Conservation (phyloP, 768 basidiomycete genomes). For the Boletales sp. region DNA sequence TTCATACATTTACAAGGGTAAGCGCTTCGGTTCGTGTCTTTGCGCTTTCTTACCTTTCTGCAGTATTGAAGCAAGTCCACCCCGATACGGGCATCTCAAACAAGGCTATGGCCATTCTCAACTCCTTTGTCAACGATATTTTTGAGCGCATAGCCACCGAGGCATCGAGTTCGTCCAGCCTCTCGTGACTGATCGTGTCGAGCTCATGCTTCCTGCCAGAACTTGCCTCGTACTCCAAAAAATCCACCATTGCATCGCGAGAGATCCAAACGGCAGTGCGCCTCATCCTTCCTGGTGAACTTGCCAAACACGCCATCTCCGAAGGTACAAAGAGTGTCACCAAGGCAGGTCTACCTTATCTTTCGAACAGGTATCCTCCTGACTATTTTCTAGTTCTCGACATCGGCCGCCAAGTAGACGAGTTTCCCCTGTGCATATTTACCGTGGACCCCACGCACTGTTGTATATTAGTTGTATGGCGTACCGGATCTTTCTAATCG, state of each 20-base stretch:
- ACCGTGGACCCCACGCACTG: conserved; percentile 10
- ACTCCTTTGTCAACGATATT: conserved; percentile 92
- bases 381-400: conserved; percentile 35
- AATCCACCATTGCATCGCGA: conserved; percentile 96
- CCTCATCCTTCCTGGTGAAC: conserved; percentile 93
- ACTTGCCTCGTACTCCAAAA: conserved; percentile 97
- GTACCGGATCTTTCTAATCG: conserved; percentile 28
- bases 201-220: conserved; percentile 40
- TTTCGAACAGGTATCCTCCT: neutral
- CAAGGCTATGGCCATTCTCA: conserved; percentile 91
- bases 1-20: conserved; percentile 93
- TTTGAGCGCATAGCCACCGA: conserved; percentile 90
- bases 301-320: conserved; percentile 98
- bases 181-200: neutral
- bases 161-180: conserved; percentile 65
- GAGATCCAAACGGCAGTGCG: conserved; percentile 98
- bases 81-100: conserved; percentile 99
- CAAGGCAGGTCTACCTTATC: conserved; percentile 35
- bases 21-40: neutral
- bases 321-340: conserved; percentile 84
- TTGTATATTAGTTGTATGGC: conserved; percentile 34
- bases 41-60: conserved; percentile 1
- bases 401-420: conserved; percentile 41
- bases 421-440: conserved; percentile 15
- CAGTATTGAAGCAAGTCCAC: conserved; percentile 95